phyloP scores from a whole-genome alignment of 148 eudicot species.

The Silene conica region DNA sequence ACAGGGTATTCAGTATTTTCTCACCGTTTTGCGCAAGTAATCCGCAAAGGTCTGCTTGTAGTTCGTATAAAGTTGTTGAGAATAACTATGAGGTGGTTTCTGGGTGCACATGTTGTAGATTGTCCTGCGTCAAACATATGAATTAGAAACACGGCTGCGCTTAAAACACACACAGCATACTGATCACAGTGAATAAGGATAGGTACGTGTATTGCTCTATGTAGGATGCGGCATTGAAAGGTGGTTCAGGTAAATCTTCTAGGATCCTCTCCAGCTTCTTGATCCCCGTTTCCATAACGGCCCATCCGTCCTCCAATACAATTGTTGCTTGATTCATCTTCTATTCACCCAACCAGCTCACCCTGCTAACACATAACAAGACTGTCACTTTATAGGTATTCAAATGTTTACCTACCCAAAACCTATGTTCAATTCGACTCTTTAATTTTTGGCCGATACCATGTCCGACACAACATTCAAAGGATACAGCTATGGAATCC shows the following conservation, averaged over 20 bases:
- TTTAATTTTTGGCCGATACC: too few relatives aligned
- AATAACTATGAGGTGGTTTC: slow-evolving; percentile 36
- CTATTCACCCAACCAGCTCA: too few relatives aligned
- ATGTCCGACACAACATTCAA: neutral
- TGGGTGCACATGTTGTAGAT: slow-evolving; percentile 47
- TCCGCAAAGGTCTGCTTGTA: slow-evolving; percentile 30
- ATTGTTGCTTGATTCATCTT: slow-evolving; percentile 13
- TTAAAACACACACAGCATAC: neutral
- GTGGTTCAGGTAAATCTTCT: slow-evolving; percentile 33
- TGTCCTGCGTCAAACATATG: slow-evolving; percentile 22
- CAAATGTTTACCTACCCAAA: neutral
- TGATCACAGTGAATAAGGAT: neutral
- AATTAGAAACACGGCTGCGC: neutral
- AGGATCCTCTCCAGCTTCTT: slow-evolving; percentile 34
- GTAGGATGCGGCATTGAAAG: slow-evolving; percentile 29
- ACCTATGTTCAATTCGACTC: neutral
- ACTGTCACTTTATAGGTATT: neutral
- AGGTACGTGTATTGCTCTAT: slow-evolving; percentile 39
- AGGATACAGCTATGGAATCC: neutral
- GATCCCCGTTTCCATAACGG: slow-evolving; percentile 32
- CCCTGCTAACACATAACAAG: slow-evolving; percentile 13
- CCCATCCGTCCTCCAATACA: slow-evolving; percentile 33
- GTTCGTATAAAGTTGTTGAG: slow-evolving; percentile 29
- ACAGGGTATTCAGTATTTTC: neutral
- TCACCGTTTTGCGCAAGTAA: slow-evolving; percentile 31